Conservation (phyloP, 192 early-diverging fungal genomes). For the Jimgerdemannia flammicorona region DNA sequence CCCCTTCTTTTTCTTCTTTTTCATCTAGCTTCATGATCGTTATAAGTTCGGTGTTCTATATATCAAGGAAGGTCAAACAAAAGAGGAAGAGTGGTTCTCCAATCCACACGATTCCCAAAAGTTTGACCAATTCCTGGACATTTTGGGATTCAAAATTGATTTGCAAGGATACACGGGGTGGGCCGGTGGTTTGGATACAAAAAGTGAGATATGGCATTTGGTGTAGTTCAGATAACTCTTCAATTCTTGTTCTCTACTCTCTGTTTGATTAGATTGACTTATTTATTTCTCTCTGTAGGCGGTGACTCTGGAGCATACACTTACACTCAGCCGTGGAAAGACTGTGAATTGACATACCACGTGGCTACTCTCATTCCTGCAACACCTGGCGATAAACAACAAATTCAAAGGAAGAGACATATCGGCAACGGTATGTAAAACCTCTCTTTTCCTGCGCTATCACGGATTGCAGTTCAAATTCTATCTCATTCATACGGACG, state of each 20-base stretch:
- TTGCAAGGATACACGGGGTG: conserved; percentile 74
- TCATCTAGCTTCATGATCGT: conserved; percentile 27
- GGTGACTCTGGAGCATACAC: conserved; percentile 68
- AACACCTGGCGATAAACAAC: conserved; percentile 62
- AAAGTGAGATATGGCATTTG: conserved; percentile 38
- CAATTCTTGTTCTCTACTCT: neutral
- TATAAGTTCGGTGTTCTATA: conserved; percentile 85
- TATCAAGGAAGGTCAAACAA: conserved; percentile 61
- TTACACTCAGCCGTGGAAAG: conserved; percentile 71
- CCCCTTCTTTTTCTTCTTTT: neutral
- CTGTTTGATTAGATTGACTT: conserved; percentile 3
- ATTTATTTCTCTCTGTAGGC: conserved; percentile 26
- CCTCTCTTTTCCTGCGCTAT: neutral
- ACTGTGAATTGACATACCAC: conserved; percentile 75
- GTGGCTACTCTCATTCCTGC: conserved; percentile 71
- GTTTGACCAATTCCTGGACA: conserved; percentile 63
- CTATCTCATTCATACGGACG: neutral
- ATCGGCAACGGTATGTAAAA: conserved; percentile 48
- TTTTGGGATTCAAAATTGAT: conserved; percentile 67
- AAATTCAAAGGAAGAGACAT: conserved; percentile 61
- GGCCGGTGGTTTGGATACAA: conserved; percentile 70
- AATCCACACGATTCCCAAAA: conserved; percentile 54
- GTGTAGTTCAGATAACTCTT: neutral
- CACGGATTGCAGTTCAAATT: neutral
- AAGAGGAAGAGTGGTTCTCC: conserved; percentile 75